Evolutionary conservation across 805 yeast genomes (phyloP), one percentile per base, ranked within the genome.

Genomic region (Saccharomycopsis fermentans): DNA sequence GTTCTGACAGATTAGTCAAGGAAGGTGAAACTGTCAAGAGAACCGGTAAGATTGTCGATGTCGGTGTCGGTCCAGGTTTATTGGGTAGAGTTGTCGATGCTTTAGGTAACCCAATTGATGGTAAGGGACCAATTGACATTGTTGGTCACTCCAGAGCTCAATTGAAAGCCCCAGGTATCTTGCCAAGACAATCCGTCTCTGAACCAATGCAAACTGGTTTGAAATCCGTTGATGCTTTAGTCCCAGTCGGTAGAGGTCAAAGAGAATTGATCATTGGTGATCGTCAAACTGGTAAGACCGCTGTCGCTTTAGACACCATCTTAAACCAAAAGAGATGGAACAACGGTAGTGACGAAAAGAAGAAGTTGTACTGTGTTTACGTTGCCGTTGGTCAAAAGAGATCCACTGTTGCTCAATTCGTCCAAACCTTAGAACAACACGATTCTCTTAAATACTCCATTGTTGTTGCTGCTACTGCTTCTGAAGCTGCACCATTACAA

Each of bases 121-220:
- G 98, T 81, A 94, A 94, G 83, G 99, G 99, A 67, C 99, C 99
- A 77, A 82, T 94, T 69, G 84, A 87, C 72, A 80, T 95, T 70
- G 84, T 81, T 73, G 82, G 84, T 71, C 79, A 84, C 70, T 80
- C 95, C 73, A 89, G 96, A 84, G 98, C 98, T 70, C 97, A 94
- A 84, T 87, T 92, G 70, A 94, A 94, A 83, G 99, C 99, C 70
- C 99, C 99, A 78, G 99, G 99, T 85, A 94, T 94, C 73, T 84
- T 94, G 77, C 99, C 99, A 82, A 92, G 99, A 85, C 88, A 86
- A 73, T 90, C 97, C 63, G 99, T 94, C 68, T 84, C 76, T 81
- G 99, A 94, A 84, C 99, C 99, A 76, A 94, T 94, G 87, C 99
- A 94, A 83, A 92, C 99, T 72, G 99, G 99, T 86, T 86, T 94